phyloP scores from a whole-genome alignment of 163 green algal genomes.

The Scenedesmus sp. region DNA sequence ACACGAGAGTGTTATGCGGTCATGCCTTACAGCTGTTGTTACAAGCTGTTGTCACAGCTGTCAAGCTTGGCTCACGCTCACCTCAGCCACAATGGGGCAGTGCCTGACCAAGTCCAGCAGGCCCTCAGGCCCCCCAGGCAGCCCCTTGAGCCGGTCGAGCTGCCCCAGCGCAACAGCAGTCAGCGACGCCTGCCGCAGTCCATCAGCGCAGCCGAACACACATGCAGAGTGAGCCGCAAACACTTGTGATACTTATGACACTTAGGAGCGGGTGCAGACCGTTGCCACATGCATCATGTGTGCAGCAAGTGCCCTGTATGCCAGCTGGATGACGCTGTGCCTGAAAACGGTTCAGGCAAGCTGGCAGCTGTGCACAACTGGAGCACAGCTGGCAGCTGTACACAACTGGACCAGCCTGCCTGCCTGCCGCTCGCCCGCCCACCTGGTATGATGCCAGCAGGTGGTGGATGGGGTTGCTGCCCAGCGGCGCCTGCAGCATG shows the following conservation, averaged over 20 bases:
- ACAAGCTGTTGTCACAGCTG: not conserved
- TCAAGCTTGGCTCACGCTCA: no score
- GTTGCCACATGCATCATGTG: no score
- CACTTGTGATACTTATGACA: no score
- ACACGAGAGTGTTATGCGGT: no score
- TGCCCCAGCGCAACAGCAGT: conserved; percentile 13
- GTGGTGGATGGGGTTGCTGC: conserved; percentile 50
- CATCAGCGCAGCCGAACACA: no score
- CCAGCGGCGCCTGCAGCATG: conserved; percentile 39
- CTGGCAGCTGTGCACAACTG: not conserved
- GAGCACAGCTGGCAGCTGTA: not conserved
- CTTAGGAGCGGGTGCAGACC: no score
- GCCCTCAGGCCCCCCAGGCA: conserved; percentile 40
- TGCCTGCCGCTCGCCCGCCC: not conserved
- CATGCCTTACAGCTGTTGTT: no score
- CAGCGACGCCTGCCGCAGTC: not conserved
- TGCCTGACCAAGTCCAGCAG: conserved; percentile 33
- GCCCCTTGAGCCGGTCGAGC: conserved; percentile 2
- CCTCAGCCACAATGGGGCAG: conserved; percentile 53
- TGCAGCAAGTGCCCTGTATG: no score
- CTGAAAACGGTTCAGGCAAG: no score
- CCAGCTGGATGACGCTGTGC: not conserved
- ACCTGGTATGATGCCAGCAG: conserved; percentile 47
- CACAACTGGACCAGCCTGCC: not conserved
- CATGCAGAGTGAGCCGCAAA: no score